Base-by-base conservation (phyloP, 345 rosid species). In the Atalantia buxifolia region DNA sequence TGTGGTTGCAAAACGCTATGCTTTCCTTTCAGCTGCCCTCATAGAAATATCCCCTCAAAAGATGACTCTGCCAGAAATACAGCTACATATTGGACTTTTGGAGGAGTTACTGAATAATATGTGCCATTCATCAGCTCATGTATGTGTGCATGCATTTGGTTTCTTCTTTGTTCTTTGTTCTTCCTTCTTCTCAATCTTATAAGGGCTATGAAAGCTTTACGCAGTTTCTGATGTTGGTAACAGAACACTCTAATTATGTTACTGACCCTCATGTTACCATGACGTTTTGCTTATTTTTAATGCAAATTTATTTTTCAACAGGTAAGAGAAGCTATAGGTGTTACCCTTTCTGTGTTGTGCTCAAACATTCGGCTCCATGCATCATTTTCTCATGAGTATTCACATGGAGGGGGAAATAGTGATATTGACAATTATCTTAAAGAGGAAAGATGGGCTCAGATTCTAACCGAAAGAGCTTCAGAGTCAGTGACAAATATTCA, bases 281-380 rank as follows among this genome's bases (percentile, higher is more conserved):
- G 74, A 5, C 7, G 8, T 28, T 40, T 45, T 63, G 48, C 71
- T 19, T 64, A 33, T 74, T 48, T 70, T 72, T 81, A 31, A 60
- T 76, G 75, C 63, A 10, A 79, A 71, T 42, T 45, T 77, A 72
- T 81, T 59, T 40, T 64, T 84, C 71, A 80, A 77, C 92, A 94
- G 99, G 95, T 96, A 74, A 88, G 98, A 84, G 99, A 96, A 89
- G 97, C 95, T 76, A 84, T 96, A 55, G 99, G 98, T 66, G 91
- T 94, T 68, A 89, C 87, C 74, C 91, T 96, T 50, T 92, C 99
- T 27, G 91, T 94, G 76, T 69, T 92, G 87, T 89, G 93, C 89
- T 92, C 99, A 61, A 96, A 94, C 81, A 86, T 94, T 81, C 93
- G 93, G 79, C 97, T 96, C 75, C 81, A 89, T 74, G 80, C 69